Conservation (phyloP, 306 rosid species). For the Ammopiptanthus mongolicus region DNA sequence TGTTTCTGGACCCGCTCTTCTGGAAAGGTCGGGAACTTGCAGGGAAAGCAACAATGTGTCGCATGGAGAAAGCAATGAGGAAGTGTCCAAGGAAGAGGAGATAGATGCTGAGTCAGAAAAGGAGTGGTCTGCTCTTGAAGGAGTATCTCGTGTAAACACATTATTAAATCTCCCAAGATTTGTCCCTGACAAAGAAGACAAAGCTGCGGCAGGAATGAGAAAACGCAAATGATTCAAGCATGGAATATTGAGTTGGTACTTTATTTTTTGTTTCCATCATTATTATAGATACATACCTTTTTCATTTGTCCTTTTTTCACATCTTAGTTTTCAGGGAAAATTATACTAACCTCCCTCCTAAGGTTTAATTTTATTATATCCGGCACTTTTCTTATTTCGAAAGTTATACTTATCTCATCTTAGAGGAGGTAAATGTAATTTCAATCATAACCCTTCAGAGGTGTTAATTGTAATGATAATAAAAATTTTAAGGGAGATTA, state of each 20-base stretch:
- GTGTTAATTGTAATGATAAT: no score
- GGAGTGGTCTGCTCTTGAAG: slow-evolving; percentile 98
- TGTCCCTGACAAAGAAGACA: slow-evolving; percentile 67
- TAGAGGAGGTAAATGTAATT: no score
- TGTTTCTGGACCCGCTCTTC: slow-evolving; percentile 22
- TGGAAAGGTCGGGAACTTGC: slow-evolving; percentile 47
- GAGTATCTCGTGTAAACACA: slow-evolving; percentile 97
- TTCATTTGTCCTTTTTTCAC: slow-evolving; percentile 10
- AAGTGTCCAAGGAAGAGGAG: slow-evolving; percentile 35
- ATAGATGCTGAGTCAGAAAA: slow-evolving; percentile 40
- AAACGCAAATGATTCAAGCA: slow-evolving; percentile 33
- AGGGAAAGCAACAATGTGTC: slow-evolving; percentile 34
- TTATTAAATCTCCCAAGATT: slow-evolving; percentile 84
- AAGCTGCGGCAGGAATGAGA: slow-evolving; percentile 24
- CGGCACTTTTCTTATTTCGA: no score
- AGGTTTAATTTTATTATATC: no score
- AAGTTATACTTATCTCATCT: no score
- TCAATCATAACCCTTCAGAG: no score
- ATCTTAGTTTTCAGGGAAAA: background rate
- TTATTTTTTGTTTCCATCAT: slow-evolving; percentile 1
- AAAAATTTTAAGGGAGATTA: no score
- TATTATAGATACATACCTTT: slow-evolving; percentile 18
- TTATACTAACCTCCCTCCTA: no score
- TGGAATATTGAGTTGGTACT: slow-evolving; percentile 11
- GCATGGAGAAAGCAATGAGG: slow-evolving; percentile 36